These are phyloP conservation scores for Fusarium agapanthi DNA, from an alignment of 2,329 filamentous ascomycete species.

Conservation along the genomic window DNA sequence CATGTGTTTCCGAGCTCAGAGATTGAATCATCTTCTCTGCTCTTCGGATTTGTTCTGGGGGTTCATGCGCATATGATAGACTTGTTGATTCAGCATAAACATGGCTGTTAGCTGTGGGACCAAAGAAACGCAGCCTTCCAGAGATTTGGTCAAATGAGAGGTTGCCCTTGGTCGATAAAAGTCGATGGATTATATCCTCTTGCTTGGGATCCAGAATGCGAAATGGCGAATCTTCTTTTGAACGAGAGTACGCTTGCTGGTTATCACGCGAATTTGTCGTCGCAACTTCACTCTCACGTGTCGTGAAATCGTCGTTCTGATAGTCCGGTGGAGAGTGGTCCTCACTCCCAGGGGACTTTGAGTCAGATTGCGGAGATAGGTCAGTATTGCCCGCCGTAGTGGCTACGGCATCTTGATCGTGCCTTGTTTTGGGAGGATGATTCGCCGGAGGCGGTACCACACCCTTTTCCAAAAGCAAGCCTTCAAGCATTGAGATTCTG, in stretches of 20 bases:
- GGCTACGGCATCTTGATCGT: constrained; percentile 45
- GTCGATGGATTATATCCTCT: constrained; percentile 58
- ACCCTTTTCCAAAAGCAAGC: constrained; percentile 60
- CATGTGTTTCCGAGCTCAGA: constrained; percentile 56
- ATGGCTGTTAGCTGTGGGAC: constrained; percentile 62
- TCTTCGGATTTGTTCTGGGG: constrained; percentile 55
- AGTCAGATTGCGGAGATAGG: constrained; percentile 5
- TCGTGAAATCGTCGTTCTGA: constrained; percentile 44
- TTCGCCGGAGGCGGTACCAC: constrained; percentile 58
- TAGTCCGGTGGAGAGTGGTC: constrained; percentile 47
- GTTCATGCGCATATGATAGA: constrained; percentile 49
- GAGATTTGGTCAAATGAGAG: constrained; percentile 61
- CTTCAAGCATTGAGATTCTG: constrained; percentile 61
- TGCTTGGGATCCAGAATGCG: constrained; percentile 52
- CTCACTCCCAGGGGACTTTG: constrained; percentile 31
- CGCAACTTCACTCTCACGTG: constrained; percentile 40
- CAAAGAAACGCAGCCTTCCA: constrained; percentile 61
- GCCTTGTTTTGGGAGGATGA: constrained; percentile 62
- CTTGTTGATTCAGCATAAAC: constrained; percentile 55
- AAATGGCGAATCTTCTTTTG: constrained; percentile 47
- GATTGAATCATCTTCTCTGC: constrained; percentile 59
- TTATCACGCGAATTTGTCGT: constrained; percentile 30
- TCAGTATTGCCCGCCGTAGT: not conserved
- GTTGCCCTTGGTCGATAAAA: constrained; percentile 60
- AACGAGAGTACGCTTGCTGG: constrained; percentile 32